phyloP scores from a whole-genome alignment of 352 stramenopile genomes.

The Globisporangium splendens region DNA sequence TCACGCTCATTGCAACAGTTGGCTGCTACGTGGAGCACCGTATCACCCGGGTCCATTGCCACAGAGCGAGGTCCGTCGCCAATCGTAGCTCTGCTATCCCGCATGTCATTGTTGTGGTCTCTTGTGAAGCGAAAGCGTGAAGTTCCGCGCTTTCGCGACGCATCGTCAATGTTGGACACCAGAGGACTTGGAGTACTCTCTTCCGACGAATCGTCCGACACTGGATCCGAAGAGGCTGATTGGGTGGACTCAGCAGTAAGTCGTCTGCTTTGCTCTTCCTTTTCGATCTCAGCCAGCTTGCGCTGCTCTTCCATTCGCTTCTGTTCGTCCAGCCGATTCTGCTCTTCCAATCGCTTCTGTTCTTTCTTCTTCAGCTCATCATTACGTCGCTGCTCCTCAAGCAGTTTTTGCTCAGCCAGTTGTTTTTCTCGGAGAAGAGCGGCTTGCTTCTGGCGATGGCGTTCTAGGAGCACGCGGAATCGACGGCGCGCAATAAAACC shows the following conservation, averaged over 20 bases:
- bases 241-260: constrained; percentile 48
- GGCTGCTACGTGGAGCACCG: constrained; percentile 79
- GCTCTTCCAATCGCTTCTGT: constrained; percentile 7
- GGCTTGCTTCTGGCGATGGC: constrained; percentile 42
- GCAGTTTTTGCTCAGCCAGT: constrained; percentile 26
- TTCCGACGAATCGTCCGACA: constrained; percentile 73
- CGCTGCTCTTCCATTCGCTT: constrained; percentile 40
- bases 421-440: constrained; percentile 35
- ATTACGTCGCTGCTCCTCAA: constrained; percentile 30
- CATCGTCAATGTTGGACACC: constrained; percentile 20
- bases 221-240: constrained; percentile 56
- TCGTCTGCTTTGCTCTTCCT: constrained; percentile 39
- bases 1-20: constrained; percentile 88
- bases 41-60: constrained; percentile 84
- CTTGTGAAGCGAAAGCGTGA: constrained; percentile 83
- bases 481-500: constrained; percentile 57
- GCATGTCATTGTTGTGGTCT: constrained; percentile 60
- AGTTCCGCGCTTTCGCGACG: constrained; percentile 29
- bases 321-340: constrained; percentile 33
- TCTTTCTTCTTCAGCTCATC: constrained; percentile 16
- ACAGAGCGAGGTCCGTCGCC: constrained; percentile 63
- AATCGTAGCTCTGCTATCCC: constrained; percentile 26
- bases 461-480: constrained; percentile 50
- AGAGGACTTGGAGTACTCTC: constrained; percentile 24
- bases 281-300: constrained; percentile 40